These are phyloP conservation scores for Filobasidium wieringae DNA, from an alignment of 768 basidiomycete species.

Conservation along the genomic window DNA sequence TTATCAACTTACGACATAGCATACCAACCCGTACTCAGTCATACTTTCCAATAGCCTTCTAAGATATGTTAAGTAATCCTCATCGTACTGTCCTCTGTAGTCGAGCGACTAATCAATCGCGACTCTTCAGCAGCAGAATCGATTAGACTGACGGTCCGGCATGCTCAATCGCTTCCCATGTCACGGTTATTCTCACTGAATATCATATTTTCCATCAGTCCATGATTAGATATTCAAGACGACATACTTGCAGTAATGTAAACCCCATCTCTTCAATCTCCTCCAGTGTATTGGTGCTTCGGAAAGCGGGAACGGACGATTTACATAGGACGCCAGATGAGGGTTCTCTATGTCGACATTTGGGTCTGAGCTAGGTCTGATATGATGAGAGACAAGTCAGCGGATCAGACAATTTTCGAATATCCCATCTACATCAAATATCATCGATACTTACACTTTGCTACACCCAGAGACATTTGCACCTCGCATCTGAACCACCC, in stretches of 20 bases:
- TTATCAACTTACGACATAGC: constrained; percentile 28
- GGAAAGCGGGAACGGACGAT: constrained; percentile 76
- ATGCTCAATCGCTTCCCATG: constrained; percentile 96
- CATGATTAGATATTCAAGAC: background rate
- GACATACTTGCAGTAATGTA: constrained; percentile 59
- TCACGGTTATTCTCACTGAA: constrained; percentile 84
- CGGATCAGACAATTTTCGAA: background rate
- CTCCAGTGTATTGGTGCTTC: constrained; percentile 78
- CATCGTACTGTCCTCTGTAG: constrained; percentile 67
- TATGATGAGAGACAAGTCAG: background rate
- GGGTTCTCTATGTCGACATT: constrained; percentile 1
- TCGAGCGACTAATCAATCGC: background rate
- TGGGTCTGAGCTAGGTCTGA: constrained; percentile 7
- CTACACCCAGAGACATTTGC: constrained; percentile 72
- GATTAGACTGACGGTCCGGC: constrained; percentile 62
- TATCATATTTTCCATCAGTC: background rate
- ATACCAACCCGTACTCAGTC: constrained; percentile 26
- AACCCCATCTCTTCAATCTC: constrained; percentile 70
- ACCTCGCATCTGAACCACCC: constrained; percentile 69
- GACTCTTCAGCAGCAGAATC: background rate
- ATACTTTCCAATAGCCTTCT: constrained; percentile 44
- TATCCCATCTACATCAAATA: background rate
- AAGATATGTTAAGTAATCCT: constrained; percentile 69
- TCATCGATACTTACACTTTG: constrained; percentile 59
- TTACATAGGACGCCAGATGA: constrained; percentile 64